Conservation (phyloP, 768 basidiomycete genomes). For the Hygrophorus pudorinus region DNA sequence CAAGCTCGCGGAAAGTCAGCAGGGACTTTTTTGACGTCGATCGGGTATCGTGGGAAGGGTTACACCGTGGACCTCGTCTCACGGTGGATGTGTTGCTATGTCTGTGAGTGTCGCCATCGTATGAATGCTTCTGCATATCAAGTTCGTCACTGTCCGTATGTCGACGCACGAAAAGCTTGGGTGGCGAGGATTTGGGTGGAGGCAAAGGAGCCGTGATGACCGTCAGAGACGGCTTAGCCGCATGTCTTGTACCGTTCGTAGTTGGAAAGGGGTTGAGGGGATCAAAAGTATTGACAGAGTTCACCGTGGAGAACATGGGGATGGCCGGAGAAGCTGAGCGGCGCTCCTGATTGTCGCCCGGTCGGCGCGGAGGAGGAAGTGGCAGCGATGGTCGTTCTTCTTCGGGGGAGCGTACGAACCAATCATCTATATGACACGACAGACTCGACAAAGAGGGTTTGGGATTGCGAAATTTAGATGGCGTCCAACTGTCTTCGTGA, state of each 20-base stretch:
- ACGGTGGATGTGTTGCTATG: too few relatives aligned
- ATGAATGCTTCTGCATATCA: too few relatives aligned
- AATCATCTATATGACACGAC: background rate
- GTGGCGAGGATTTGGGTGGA: too few relatives aligned
- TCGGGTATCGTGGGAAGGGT: background rate
- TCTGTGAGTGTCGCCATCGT: too few relatives aligned
- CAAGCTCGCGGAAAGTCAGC: constrained; percentile 40
- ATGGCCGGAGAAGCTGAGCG: constrained; percentile 30
- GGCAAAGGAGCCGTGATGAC: background rate
- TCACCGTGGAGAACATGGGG: constrained; percentile 39
- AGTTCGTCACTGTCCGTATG: too few relatives aligned
- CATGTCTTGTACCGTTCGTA: constrained; percentile 4
- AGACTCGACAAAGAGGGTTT: background rate
- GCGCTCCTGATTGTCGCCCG: constrained; percentile 1
- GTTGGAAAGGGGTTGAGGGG: constrained; percentile 10
- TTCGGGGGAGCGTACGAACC: background rate
- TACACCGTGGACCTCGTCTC: background rate
- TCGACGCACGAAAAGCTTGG: too few relatives aligned
- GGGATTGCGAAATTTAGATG: background rate
- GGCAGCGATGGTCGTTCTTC: constrained; percentile 22
- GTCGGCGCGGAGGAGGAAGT: constrained; percentile 26
- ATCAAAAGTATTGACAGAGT: constrained; percentile 36
- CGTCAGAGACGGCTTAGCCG: background rate
- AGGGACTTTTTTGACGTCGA: constrained; percentile 15
- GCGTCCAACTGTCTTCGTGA: constrained; percentile 2